These are phyloP conservation scores for Chalara sp. DNA, from an alignment of 2,329 filamentous ascomycete species.

Conservation along the genomic window DNA sequence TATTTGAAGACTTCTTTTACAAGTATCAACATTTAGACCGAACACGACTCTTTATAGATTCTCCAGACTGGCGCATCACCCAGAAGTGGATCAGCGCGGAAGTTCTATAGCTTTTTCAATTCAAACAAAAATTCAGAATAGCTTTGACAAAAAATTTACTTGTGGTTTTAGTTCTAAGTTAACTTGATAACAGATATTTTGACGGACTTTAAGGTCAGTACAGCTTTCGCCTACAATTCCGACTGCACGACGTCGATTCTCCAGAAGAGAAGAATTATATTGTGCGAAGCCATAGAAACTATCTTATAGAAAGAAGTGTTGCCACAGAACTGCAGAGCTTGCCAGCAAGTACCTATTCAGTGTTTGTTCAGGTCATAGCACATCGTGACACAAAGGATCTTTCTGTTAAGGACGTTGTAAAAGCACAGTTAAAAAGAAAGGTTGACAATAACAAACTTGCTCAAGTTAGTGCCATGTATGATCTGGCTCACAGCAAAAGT, in stretches of 20 bases:
- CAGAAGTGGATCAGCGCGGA: slow-evolving; percentile 56
- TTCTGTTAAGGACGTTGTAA: slow-evolving; percentile 51
- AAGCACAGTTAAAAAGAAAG: slow-evolving; percentile 40
- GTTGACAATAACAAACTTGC: slow-evolving; percentile 51
- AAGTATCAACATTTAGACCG: slow-evolving; percentile 57
- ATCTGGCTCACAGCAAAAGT: slow-evolving; percentile 53
- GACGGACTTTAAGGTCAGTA: slow-evolving; percentile 55
- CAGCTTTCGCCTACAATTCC: slow-evolving; percentile 36
- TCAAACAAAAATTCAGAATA: slow-evolving; percentile 55
- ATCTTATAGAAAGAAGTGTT: slow-evolving; percentile 50
- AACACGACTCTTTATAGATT: slow-evolving; percentile 52
- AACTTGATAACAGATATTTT: slow-evolving; percentile 57
- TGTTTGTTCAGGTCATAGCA: slow-evolving; percentile 49
- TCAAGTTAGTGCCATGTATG: slow-evolving; percentile 51
- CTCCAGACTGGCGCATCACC: slow-evolving; percentile 47
- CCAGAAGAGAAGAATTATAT: slow-evolving; percentile 51
- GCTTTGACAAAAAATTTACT: slow-evolving; percentile 48
- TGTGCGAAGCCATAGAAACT: slow-evolving; percentile 51
- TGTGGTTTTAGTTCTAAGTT: slow-evolving; percentile 52
- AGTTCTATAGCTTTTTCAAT: slow-evolving; percentile 55
- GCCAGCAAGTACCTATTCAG: slow-evolving; percentile 47
- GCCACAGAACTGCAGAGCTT: slow-evolving; percentile 51
- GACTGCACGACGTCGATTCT: slow-evolving; percentile 43
- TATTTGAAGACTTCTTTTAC: slow-evolving; percentile 53
- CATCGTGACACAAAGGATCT: slow-evolving; percentile 35